Evolutionary conservation across 306 rosid species (phyloP).

Genomic region (Dicorynia guianensis): DNA sequence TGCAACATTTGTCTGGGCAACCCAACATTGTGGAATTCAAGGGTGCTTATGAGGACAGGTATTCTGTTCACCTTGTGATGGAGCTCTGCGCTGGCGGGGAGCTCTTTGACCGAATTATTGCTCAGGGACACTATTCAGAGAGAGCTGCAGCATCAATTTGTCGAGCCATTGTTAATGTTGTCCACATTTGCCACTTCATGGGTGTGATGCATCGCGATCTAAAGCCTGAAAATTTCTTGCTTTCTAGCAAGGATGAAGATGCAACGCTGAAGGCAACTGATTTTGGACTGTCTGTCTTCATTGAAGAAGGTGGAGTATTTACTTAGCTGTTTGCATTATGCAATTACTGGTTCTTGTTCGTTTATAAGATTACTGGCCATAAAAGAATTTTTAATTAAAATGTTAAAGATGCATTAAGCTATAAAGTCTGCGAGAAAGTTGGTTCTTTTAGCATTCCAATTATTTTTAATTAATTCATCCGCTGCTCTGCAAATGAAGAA

Average conservation of each 20-base stretch:
- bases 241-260: constrained; percentile 64
- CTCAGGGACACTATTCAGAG: constrained; percentile 85
- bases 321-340: constrained; percentile 16
- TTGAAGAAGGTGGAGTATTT: constrained; percentile 69
- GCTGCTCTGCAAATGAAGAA: neutral
- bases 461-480: neutral
- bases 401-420: neutral
- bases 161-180: constrained; percentile 77
- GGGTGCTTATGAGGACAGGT: constrained; percentile 80
- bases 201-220: constrained; percentile 93
- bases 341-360: constrained; percentile 5
- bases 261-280: constrained; percentile 89
- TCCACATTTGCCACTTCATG: constrained; percentile 87
- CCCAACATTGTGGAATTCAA: constrained; percentile 81
- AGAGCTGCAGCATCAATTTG: constrained; percentile 77
- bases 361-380: neutral
- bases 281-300: constrained; percentile 92
- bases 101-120: constrained; percentile 86
- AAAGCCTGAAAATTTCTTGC: constrained; percentile 94
- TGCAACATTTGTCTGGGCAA: constrained; percentile 94
- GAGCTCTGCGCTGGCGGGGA: constrained; percentile 95
- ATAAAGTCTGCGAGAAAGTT: neutral
- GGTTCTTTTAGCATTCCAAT: neutral
- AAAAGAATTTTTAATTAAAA: neutral
- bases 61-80: constrained; percentile 88